These are phyloP conservation scores for Candida xiaguanensis DNA, from an alignment of 805 yeast genomes.

Conservation along the genomic window DNA sequence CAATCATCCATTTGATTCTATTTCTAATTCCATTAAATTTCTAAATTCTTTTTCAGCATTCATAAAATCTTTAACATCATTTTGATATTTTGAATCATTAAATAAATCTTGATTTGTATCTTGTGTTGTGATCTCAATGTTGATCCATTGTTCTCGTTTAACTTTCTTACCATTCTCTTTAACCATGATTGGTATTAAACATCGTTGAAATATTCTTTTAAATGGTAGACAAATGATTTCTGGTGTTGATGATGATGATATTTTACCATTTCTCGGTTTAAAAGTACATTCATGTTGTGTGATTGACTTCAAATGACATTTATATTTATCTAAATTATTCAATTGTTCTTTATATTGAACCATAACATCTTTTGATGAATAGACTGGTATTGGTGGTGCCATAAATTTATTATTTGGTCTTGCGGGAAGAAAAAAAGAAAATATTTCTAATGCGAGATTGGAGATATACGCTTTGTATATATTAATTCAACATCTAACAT, in stretches of 20 bases:
- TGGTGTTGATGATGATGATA: slow-evolving; percentile 18
- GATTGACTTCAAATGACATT: slow-evolving; percentile 31
- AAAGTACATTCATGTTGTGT: slow-evolving; percentile 44
- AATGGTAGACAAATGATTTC: slow-evolving; percentile 43
- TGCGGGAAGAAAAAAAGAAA: no score
- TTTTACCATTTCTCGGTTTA: slow-evolving; percentile 16
- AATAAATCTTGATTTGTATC: slow-evolving; percentile 26
- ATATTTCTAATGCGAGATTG: no score
- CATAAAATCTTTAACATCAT: slow-evolving; percentile 30
- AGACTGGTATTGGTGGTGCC: slow-evolving; percentile 46
- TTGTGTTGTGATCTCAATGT: slow-evolving; percentile 36
- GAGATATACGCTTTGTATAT: no score
- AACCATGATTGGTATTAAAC: slow-evolving; percentile 23
- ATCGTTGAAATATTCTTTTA: slow-evolving; percentile 38
- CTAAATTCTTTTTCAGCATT: slow-evolving; percentile 36
- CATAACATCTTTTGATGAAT: slow-evolving; percentile 25
- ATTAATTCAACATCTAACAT: slow-evolving; percentile 75
- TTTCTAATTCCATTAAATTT: slow-evolving; percentile 26
- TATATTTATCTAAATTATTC: slow-evolving; percentile 25
- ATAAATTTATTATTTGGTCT: slow-evolving; percentile 13
- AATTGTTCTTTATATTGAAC: slow-evolving; percentile 23
- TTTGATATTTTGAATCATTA: slow-evolving; percentile 18
- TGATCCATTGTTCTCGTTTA: slow-evolving; percentile 27
- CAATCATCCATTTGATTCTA: slow-evolving; percentile 6
- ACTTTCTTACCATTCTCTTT: slow-evolving; percentile 25